A percentile compares a stretch with the other conserved stretches of the same genome.
These are phyloP conservation scores for Vachellia collinsii DNA, from an alignment of 306 rosid genomes.

Conservation along the genomic window DNA sequence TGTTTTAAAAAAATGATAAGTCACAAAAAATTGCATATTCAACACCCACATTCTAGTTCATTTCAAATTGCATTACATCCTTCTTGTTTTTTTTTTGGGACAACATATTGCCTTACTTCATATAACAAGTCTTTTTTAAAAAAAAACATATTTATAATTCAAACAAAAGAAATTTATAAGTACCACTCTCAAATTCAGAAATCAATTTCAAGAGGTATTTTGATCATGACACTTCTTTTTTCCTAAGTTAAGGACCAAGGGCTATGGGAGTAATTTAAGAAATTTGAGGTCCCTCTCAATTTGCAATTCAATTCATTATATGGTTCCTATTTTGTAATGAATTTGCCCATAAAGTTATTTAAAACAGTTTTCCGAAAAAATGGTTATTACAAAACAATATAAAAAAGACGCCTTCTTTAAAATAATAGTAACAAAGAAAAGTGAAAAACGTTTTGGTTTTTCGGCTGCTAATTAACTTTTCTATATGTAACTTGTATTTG, in stretches of 20 bases:
- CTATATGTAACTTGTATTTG: neutral
- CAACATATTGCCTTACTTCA: neutral
- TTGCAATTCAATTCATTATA: neutral
- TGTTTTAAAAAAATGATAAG: too few relatives aligned
- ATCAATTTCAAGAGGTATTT: neutral
- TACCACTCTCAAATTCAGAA: neutral
- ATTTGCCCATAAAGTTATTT: neutral
- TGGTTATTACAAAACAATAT: neutral
- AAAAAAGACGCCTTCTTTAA: neutral
- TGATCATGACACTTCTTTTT: neutral
- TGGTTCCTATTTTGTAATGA: neutral
- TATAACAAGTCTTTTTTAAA: too few relatives aligned
- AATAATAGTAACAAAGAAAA: neutral
- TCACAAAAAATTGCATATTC: neutral
- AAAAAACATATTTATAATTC: neutral
- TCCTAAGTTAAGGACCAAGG: too few relatives aligned
- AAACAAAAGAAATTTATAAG: neutral
- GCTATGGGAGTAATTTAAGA: neutral
- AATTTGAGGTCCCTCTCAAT: neutral
- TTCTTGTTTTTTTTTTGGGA: too few relatives aligned
- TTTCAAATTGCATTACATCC: too few relatives aligned
- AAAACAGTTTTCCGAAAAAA: neutral
- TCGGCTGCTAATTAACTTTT: neutral
- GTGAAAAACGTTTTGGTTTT: neutral
- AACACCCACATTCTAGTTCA: too few relatives aligned